Conservation (phyloP, 257 asterid species). For the Solanum boliviense region DNA sequence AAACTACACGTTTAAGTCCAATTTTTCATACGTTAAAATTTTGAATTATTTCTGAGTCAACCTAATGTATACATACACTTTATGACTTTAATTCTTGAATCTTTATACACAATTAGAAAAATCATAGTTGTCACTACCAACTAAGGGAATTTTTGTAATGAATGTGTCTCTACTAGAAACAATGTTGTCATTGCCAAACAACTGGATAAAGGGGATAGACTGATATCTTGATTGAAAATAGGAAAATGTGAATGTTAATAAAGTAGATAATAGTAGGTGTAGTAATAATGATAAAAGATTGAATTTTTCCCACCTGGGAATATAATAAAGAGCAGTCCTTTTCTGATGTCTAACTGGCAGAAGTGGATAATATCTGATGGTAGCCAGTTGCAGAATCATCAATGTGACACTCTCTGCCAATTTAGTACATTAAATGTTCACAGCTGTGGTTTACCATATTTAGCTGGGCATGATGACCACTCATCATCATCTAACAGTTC, state of each 20-base stretch:
- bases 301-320: constrained; percentile 8
- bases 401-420: constrained; percentile 13
- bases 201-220: not conserved
- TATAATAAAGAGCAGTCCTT: constrained; percentile 9
- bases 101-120: not conserved
- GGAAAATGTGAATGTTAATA: not conserved
- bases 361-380: constrained; percentile 2
- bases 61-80: not conserved
- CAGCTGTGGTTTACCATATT: constrained; percentile 6
- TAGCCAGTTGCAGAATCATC: constrained; percentile 8
- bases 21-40: not conserved
- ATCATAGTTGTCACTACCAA: constrained; percentile 5
- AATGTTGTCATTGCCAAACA: constrained; percentile 4
- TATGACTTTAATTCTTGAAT: not conserved
- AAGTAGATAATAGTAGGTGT: not conserved
- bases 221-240: not conserved
- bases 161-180: constrained; percentile 11
- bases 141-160: not conserved
- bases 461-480: not conserved
- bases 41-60: not conserved
- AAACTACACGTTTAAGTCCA: not conserved
- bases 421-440: not conserved
- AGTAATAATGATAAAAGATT: constrained; percentile 9
- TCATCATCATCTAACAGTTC: not conserved
- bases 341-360: constrained; percentile 15